Conservation (phyloP, 352 stramenopile genomes). For the Globisporangium nunn region DNA sequence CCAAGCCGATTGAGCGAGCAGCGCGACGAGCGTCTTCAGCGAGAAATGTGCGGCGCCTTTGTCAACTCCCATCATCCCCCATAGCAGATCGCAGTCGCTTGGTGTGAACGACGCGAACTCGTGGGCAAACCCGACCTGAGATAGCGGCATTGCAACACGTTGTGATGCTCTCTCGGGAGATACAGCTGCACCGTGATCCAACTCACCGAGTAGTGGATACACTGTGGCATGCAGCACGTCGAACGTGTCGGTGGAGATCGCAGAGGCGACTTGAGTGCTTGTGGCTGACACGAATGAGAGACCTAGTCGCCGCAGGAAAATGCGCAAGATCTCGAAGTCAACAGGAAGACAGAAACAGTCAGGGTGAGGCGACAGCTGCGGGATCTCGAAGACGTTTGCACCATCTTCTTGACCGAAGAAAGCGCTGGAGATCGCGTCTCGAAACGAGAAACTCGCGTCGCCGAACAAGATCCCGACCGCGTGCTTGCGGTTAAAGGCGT, state of each 20-base stretch:
- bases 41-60: constrained; percentile 37
- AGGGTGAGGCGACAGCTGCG: constrained; percentile 68
- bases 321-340: constrained; percentile 59
- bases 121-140: constrained; percentile 25
- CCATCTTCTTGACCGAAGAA: constrained; percentile 29
- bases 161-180: not conserved
- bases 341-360: constrained; percentile 80
- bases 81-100: constrained; percentile 71
- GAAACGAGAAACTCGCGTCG: constrained; percentile 59
- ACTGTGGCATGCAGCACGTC: constrained; percentile 41
- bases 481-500: constrained; percentile 3
- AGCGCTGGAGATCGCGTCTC: constrained; percentile 47
- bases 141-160: not conserved
- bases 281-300: not conserved
- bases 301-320: constrained; percentile 28
- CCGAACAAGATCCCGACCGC: constrained; percentile 27
- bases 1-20: constrained; percentile 56
- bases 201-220: not conserved
- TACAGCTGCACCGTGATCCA: not conserved
- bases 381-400: constrained; percentile 32
- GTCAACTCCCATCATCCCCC: constrained; percentile 65
- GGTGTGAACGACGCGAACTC: constrained; percentile 48
- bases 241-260: constrained; percentile 62
- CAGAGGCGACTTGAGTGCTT: constrained; percentile 18
- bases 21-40: constrained; percentile 30